phyloP scores from a whole-genome alignment of 306 rosid species.

The Calophaca sinica region DNA sequence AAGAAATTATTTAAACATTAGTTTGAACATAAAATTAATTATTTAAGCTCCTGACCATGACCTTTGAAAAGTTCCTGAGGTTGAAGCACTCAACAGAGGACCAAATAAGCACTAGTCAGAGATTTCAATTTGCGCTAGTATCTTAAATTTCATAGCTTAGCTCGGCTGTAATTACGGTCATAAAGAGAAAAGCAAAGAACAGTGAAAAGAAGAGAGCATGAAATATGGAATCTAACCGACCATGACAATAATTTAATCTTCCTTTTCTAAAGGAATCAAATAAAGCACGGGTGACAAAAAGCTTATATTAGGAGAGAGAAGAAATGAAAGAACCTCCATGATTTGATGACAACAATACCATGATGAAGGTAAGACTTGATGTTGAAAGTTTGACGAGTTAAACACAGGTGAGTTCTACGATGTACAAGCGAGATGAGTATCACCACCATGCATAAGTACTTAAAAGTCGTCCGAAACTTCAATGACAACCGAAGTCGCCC shows the following conservation, averaged over 20 bases:
- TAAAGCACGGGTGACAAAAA: slow-evolving; percentile 16
- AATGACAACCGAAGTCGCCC: no score
- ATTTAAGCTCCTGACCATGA: slow-evolving; percentile 37
- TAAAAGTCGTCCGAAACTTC: no score
- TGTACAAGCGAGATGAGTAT: no score
- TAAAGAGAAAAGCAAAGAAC: no score
- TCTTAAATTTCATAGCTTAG: slow-evolving; percentile 9
- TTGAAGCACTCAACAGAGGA: slow-evolving; percentile 25
- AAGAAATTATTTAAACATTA: no score
- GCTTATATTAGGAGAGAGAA: neutral
- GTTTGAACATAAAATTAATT: no score
- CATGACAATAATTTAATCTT: neutral
- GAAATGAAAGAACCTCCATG: slow-evolving; percentile 8
- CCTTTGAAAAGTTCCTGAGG: slow-evolving; percentile 34
- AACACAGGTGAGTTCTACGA: no score
- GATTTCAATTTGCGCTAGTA: neutral
- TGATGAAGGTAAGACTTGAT: slow-evolving; percentile 17
- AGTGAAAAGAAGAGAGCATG: neutral
- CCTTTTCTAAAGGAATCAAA: neutral
- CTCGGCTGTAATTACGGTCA: neutral
- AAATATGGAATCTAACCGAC: slow-evolving; percentile 29
- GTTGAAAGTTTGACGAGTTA: slow-evolving; percentile 14
- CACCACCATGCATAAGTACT: no score
- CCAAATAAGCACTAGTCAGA: slow-evolving; percentile 24
- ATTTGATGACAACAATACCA: slow-evolving; percentile 20